Conservation (phyloP, 768 basidiomycete species). For the Tulasnella sp. region DNA sequence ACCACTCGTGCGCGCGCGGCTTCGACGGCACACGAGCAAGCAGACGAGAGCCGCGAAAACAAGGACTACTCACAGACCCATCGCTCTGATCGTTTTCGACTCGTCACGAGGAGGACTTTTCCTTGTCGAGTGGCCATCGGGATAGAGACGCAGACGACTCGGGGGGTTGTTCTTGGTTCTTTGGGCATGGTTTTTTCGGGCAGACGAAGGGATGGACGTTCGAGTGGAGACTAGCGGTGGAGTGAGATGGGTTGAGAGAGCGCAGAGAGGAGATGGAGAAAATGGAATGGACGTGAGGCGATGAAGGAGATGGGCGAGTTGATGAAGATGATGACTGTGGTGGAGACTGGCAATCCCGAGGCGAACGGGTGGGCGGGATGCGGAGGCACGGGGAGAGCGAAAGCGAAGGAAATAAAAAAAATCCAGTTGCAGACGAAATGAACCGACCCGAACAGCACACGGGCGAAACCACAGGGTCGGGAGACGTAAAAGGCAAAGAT, state of each 20-base stretch:
- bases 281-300: background rate
- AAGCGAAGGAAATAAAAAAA: background rate
- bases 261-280: background rate
- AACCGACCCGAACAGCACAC: background rate
- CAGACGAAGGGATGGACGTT: background rate
- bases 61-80: constrained; percentile 73
- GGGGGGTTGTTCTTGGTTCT: constrained; percentile 39
- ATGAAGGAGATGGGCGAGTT: background rate
- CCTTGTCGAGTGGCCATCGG: constrained; percentile 62
- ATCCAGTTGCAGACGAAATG: background rate
- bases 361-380: background rate
- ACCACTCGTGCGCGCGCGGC: constrained; percentile 1
- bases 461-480: background rate
- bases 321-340: background rate
- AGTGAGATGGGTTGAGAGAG: constrained; percentile 1
- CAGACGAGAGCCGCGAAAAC: constrained; percentile 12
- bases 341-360: background rate
- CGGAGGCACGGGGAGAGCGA: background rate
- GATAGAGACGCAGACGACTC: constrained; percentile 85
- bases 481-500: background rate
- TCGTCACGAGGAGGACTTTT: constrained; percentile 75
- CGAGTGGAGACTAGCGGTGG: background rate
- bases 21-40: constrained; percentile 6
- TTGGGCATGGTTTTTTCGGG: constrained; percentile 45
- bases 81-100: constrained; percentile 63